A percentile compares a stretch with the other conserved stretches of the same genome.
Conservation (phyloP, 1,284 basidiomycete genomes). For the Peniophora sp. region DNA sequence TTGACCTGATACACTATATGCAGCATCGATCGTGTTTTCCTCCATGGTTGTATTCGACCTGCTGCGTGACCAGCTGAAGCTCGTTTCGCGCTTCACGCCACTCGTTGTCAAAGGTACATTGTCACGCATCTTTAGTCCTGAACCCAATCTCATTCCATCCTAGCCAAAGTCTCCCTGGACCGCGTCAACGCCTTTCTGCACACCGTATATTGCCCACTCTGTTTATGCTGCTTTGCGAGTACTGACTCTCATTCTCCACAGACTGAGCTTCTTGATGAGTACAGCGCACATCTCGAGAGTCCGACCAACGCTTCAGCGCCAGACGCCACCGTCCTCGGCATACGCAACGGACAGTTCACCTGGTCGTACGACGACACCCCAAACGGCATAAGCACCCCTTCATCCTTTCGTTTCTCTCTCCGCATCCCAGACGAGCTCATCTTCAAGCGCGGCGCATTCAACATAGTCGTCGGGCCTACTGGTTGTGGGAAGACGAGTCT, state of each 20-base stretch:
- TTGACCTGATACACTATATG: conserved; percentile 10
- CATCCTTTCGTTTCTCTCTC: conserved; percentile 36
- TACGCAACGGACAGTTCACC: conserved; percentile 32
- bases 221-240: conserved; percentile 2
- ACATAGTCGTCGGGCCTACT: conserved; percentile 58
- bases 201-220: conserved; percentile 20
- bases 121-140: conserved; percentile 13
- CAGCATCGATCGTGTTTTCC: conserved; percentile 32
- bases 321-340: conserved; percentile 26
- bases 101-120: conserved; percentile 22
- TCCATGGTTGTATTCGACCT: conserved; percentile 31
- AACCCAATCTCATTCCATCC: conserved; percentile 19
- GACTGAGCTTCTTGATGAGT: conserved; percentile 45
- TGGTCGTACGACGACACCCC: conserved; percentile 23
- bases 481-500: conserved; percentile 45
- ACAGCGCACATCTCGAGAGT: conserved; percentile 15
- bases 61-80: conserved; percentile 23
- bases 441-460: conserved; percentile 52
- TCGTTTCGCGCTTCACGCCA: conserved; percentile 23
- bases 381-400: conserved; percentile 19
- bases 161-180: conserved; percentile 39
- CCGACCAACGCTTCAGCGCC: not conserved
- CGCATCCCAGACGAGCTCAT: conserved; percentile 41
- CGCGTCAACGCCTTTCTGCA: conserved; percentile 39
- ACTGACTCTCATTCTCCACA: conserved; percentile 13